Evolutionary conservation across 2,329 filamentous ascomycete genomes (phyloP).

Genomic region (Xylariaceae sp.): DNA sequence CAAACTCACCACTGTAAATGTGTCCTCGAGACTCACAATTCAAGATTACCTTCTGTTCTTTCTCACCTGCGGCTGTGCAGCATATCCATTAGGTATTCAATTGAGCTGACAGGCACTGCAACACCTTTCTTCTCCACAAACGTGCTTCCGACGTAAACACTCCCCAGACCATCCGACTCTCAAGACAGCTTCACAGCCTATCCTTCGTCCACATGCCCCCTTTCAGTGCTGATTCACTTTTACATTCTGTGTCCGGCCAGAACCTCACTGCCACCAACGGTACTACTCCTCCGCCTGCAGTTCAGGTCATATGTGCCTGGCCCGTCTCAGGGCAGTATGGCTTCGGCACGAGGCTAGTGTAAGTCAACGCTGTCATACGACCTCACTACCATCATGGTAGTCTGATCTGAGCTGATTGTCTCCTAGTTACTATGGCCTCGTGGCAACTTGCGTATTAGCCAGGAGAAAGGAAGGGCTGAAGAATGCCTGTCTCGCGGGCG

Average conservation of each 20-base stretch:
- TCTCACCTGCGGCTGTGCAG: not conserved
- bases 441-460: constrained; percentile 58
- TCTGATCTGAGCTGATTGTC: constrained; percentile 2
- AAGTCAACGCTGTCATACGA: constrained; percentile 16
- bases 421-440: constrained; percentile 55
- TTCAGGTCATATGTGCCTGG: constrained; percentile 39
- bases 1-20: not conserved
- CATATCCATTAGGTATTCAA: not conserved
- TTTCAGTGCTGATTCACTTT: constrained; percentile 30
- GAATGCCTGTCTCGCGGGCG: constrained; percentile 58
- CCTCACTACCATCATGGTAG: not conserved
- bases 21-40: not conserved
- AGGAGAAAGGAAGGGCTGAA: constrained; percentile 57
- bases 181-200: constrained; percentile 5
- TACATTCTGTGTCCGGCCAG: constrained; percentile 25
- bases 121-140: not conserved
- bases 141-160: not conserved
- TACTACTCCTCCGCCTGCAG: constrained; percentile 20
- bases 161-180: not conserved
- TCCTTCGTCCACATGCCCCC: constrained; percentile 32
- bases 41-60: not conserved
- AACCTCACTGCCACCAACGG: constrained; percentile 21
- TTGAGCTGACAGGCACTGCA: not conserved
- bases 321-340: constrained; percentile 40
- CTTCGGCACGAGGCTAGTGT: constrained; percentile 37